Evolutionary conservation across 306 rosid species (phyloP).

Genomic region (Albizia julibrissin): DNA sequence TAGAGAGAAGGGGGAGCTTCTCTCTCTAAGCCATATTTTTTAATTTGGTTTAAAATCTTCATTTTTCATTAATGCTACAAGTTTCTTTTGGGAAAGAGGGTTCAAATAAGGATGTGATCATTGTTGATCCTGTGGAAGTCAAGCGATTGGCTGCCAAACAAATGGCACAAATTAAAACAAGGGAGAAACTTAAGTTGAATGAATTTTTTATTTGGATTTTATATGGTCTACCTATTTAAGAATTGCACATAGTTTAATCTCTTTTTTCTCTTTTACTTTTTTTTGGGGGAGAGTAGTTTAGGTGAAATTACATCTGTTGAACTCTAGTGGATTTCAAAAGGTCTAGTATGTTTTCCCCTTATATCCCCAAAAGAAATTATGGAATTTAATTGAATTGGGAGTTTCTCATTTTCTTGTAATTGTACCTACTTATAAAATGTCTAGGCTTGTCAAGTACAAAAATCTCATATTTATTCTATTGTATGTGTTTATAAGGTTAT

Average conservation of each 20-base stretch:
- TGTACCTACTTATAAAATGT: not conserved
- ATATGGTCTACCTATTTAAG: not conserved
- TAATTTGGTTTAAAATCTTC: conserved; percentile 20
- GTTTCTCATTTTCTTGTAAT: not conserved
- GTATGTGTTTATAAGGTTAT: not conserved
- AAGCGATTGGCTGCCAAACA: conserved; percentile 87
- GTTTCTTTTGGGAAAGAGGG: conserved; percentile 58
- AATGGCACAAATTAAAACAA: conserved; percentile 78
- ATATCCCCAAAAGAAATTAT: too few species aligned
- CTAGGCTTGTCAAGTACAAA: not conserved
- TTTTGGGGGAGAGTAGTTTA: not conserved
- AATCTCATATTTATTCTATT: not conserved
- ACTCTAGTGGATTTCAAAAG: not conserved
- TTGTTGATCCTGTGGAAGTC: conserved; percentile 98
- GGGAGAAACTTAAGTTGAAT: conserved; percentile 75
- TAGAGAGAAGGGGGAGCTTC: too few species aligned
- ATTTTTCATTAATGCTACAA: conserved; percentile 41
- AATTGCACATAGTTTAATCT: not conserved
- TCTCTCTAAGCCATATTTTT: too few species aligned
- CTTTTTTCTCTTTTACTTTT: not conserved
- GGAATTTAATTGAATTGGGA: not conserved
- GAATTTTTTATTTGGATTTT: conserved; percentile 10
- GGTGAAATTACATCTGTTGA: not conserved
- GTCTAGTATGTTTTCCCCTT: too few species aligned
- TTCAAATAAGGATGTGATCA: conserved; percentile 54